phyloP scores from a whole-genome alignment of 805 yeast genomes.

The Kodamaea jinghongensis region DNA sequence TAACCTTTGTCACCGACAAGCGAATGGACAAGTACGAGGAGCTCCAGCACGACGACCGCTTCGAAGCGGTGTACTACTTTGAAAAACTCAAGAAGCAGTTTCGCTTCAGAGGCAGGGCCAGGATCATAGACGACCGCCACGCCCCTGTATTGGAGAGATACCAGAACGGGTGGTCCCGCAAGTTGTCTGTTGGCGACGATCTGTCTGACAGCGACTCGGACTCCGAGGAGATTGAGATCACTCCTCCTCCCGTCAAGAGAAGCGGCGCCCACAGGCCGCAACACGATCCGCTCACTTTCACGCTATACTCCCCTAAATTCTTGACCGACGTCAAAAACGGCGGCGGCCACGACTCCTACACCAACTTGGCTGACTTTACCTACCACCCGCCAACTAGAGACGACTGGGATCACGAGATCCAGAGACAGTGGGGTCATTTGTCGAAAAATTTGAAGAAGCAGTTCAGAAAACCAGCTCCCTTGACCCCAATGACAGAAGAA shows the following conservation, averaged over 20 bases:
- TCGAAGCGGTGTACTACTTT: conserved; percentile 79
- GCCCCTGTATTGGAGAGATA: conserved; percentile 31
- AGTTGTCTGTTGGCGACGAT: conserved; percentile 14
- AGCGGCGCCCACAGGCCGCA: conserved; percentile 20
- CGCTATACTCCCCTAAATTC: conserved; percentile 29
- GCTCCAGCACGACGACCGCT: conserved; percentile 48
- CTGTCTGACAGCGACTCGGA: conserved; percentile 3
- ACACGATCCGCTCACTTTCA: conserved; percentile 21
- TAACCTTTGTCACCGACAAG: conserved; percentile 69
- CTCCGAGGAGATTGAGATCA: conserved; percentile 9
- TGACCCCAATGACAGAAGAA: conserved; percentile 53
- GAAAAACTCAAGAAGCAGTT: conserved; percentile 61
- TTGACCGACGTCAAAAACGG: conserved; percentile 18
- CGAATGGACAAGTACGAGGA: conserved; percentile 64
- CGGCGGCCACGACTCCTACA: conserved; percentile 25
- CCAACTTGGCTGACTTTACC: conserved; percentile 23
- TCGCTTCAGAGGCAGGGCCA: conserved; percentile 66
- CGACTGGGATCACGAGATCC: conserved; percentile 69
- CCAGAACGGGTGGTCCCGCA: conserved; percentile 4
- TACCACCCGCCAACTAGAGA: conserved; percentile 47
- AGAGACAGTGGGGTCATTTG: conserved; percentile 59
- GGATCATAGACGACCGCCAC: conserved; percentile 35
- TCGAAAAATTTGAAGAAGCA: conserved; percentile 60
- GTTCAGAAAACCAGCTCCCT: conserved; percentile 74
- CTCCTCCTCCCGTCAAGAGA: conserved; percentile 13